These are phyloP conservation scores for Harrya chromipes DNA, from an alignment of 768 basidiomycete species.

Conservation along the genomic window DNA sequence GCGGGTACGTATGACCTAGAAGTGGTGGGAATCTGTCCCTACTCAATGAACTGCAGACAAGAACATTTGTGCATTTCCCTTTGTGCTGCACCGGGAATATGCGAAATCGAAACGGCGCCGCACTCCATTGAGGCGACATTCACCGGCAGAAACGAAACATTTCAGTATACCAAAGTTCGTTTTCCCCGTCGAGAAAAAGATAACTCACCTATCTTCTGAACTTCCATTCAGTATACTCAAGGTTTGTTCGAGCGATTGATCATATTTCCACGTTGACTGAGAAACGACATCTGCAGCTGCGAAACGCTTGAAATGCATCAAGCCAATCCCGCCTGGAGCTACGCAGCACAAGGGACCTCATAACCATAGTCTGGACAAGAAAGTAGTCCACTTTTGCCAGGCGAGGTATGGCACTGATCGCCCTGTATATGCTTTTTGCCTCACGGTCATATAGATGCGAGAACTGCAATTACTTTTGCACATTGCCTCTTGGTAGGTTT, in stretches of 20 bases:
- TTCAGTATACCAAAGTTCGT: slow-evolving; percentile 60
- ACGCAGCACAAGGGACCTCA: slow-evolving; percentile 47
- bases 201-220: neutral
- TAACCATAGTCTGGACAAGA: slow-evolving; percentile 42
- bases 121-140: slow-evolving; percentile 62
- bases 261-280: neutral
- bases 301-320: slow-evolving; percentile 49
- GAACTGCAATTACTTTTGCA: slow-evolving; percentile 58
- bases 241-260: slow-evolving; percentile 28
- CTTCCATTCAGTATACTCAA: slow-evolving; percentile 46
- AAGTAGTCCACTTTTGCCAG: slow-evolving; percentile 55
- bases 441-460: slow-evolving; percentile 38
- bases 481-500: slow-evolving; percentile 48
- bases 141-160: slow-evolving; percentile 55
- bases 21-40: neutral
- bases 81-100: slow-evolving; percentile 49
- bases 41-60: slow-evolving; percentile 37
- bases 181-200: neutral
- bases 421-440: neutral
- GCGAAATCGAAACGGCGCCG: slow-evolving; percentile 57
- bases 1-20: slow-evolving; percentile 41
- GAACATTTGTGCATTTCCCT: slow-evolving; percentile 43
- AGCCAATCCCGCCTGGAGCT: slow-evolving; percentile 42
- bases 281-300: slow-evolving; percentile 32
- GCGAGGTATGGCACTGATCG: slow-evolving; percentile 31